A percentile compares a stretch with the other conserved stretches of the same genome.
These are phyloP conservation scores for Nakazawaea wickerhamii DNA, from an alignment of 805 yeast genomes.

Conservation along the genomic window DNA sequence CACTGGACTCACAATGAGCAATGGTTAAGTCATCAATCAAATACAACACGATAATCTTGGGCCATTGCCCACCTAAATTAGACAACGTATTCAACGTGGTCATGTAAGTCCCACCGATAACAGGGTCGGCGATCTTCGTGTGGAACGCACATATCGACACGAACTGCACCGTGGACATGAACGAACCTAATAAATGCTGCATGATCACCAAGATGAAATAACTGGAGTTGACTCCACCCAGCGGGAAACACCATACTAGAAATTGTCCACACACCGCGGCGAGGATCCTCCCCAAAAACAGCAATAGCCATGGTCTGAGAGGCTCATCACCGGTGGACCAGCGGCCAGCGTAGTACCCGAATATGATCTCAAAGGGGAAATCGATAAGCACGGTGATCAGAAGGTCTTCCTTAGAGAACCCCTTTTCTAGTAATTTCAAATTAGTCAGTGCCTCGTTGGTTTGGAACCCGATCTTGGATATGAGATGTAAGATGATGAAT, in stretches of 20 bases:
- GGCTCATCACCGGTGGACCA: constrained; percentile 84
- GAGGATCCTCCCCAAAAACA: constrained; percentile 71
- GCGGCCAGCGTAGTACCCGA: constrained; percentile 93
- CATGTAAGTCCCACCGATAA: constrained; percentile 97
- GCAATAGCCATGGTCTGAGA: constrained; percentile 84
- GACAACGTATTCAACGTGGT: constrained; percentile 88
- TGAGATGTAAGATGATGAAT: constrained; percentile 66
- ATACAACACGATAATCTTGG: constrained; percentile 70
- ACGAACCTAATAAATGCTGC: constrained; percentile 81
- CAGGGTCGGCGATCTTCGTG: constrained; percentile 91
- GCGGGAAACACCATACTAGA: constrained; percentile 70
- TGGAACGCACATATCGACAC: constrained; percentile 94
- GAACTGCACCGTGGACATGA: constrained; percentile 93
- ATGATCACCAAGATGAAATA: constrained; percentile 70
- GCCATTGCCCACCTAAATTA: constrained; percentile 98
- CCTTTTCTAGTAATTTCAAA: constrained; percentile 82
- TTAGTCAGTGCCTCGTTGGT: constrained; percentile 96
- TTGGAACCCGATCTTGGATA: constrained; percentile 89
- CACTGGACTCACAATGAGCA: constrained; percentile 42
- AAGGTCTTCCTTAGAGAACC: constrained; percentile 87
- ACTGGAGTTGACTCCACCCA: constrained; percentile 37
- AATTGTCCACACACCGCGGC: constrained; percentile 76
- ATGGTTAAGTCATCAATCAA: constrained; percentile 76
- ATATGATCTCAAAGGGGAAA: constrained; percentile 91
- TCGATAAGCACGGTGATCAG: constrained; percentile 90